These are phyloP conservation scores for Pseudocercospora musae DNA, from an alignment of 2,329 filamentous ascomycete genomes.

Conservation along the genomic window DNA sequence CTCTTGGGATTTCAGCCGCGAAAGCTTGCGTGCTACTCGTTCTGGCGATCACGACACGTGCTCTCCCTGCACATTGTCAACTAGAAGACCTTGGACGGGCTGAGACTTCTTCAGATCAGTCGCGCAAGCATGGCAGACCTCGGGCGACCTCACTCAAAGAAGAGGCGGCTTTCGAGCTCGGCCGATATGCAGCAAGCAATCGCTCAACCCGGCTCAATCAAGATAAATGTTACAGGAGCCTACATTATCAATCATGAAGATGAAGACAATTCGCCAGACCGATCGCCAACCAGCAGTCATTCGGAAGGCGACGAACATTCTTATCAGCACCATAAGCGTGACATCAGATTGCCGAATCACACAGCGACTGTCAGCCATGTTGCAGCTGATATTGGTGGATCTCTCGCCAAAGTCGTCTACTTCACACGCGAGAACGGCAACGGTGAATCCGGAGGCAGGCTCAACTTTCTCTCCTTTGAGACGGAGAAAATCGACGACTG, in stretches of 20 bases:
- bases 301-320: conserved; percentile 49
- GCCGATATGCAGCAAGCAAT: conserved; percentile 52
- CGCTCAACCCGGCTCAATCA: conserved; percentile 64
- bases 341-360: conserved; percentile 95
- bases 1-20: background rate
- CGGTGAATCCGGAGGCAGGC: conserved; percentile 72
- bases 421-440: conserved; percentile 73
- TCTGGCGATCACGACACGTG: conserved; percentile 1
- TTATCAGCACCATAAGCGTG: conserved; percentile 73
- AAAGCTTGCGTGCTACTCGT: background rate
- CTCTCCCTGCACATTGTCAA: background rate
- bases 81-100: background rate
- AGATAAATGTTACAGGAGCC: conserved; percentile 94
- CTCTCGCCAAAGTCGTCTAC: conserved; percentile 93
- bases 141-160: conserved; percentile 10
- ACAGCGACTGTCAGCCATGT: conserved; percentile 94
- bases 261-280: conserved; percentile 29
- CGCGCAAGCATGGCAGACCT: conserved; percentile 12
- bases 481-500: conserved; percentile 92
- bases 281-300: conserved; percentile 42
- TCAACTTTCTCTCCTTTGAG: conserved; percentile 96
- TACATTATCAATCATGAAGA: conserved; percentile 87
- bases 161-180: conserved; percentile 34
- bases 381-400: conserved; percentile 96
- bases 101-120: background rate